Base-by-base conservation (phyloP, 148 eudicot species). In the Spergularia marina region DNA sequence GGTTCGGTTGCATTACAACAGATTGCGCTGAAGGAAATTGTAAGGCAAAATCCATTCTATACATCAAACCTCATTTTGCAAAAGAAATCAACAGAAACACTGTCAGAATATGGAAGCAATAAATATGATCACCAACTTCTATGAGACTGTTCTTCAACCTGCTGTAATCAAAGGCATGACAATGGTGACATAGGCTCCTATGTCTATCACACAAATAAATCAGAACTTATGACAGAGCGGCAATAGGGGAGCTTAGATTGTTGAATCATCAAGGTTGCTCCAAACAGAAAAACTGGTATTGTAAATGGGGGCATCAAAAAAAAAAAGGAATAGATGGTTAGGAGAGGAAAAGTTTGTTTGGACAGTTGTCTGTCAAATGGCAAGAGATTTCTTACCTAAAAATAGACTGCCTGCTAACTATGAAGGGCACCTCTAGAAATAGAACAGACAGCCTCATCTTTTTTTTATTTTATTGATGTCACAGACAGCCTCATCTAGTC, bases 281-380 rank as follows among this genome's bases (percentile, higher is more conserved):
- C 0, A 53, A 30, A n/a, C 25, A 44, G 21, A 21, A 11, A n/a
- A 30, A 30, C 36, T 3, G 70, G 56, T 41, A 23, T 14, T 75
- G 72, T 56, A 76, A 21, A 57, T 76, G 53, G 64, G n/a, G 44
- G 72, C 51, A 72, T 78, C 75, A 67, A 66, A 60, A 56, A 65
- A 1, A 12, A 65, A 2, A n/a, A 44, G 44, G 39, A 47, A 14
- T 30, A 25, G 52, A 55, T 40, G 70, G 59, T 54, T 20, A 9
- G 47, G 25, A 71, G 34, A 39, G 15, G 13, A 62, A 39, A 36
- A 51, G 68, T 54, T 40, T 25, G 47, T 72, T 30, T 2, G 53
- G 40, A 40, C 7, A 34, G 20, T 65, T 7, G 40, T 65, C 20
- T 17, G 23, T 57, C 17, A 41, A 49, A 25, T 70, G 54, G 72